Percentiles rank a stretch among this genome's conserved stretches.
These are phyloP conservation scores for Solanum hybrid DNA, from an alignment of 305 asterid species.

Conservation along the genomic window DNA sequence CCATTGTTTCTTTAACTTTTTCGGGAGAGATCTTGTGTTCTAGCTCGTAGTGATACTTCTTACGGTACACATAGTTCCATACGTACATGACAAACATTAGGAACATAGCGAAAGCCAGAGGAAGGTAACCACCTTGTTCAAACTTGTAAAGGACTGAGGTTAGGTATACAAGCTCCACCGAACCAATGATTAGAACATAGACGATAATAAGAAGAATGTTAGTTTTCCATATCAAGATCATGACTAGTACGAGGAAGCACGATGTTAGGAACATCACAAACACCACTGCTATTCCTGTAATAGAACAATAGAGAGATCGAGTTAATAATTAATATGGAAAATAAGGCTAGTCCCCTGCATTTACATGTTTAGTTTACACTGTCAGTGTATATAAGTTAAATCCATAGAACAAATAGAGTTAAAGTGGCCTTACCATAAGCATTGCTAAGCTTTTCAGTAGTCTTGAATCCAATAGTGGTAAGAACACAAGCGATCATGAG, in stretches of 20 bases:
- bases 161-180: constrained; percentile 33
- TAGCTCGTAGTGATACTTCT: constrained; percentile 36
- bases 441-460: constrained; percentile 38
- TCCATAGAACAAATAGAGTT: not conserved
- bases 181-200: constrained; percentile 18
- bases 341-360: not conserved
- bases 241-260: constrained; percentile 26
- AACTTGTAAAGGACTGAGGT: constrained; percentile 56
- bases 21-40: constrained; percentile 36
- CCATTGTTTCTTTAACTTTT: constrained; percentile 18
- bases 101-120: constrained; percentile 31
- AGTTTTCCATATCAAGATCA: constrained; percentile 64
- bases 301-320: not conserved
- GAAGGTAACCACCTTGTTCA: constrained; percentile 51
- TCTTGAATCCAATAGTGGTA: constrained; percentile 36
- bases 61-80: constrained; percentile 46
- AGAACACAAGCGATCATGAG: constrained; percentile 53
- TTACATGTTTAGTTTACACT: not conserved
- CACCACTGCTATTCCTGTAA: constrained; percentile 60
- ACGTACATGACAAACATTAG: constrained; percentile 39
- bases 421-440: constrained; percentile 50
- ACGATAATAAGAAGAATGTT: constrained; percentile 19
- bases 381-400: not conserved
- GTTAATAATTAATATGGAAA: not conserved
- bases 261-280: constrained; percentile 59